Base-by-base conservation (phyloP, 1,139 yeast genomes). In the Candida sojae region DNA sequence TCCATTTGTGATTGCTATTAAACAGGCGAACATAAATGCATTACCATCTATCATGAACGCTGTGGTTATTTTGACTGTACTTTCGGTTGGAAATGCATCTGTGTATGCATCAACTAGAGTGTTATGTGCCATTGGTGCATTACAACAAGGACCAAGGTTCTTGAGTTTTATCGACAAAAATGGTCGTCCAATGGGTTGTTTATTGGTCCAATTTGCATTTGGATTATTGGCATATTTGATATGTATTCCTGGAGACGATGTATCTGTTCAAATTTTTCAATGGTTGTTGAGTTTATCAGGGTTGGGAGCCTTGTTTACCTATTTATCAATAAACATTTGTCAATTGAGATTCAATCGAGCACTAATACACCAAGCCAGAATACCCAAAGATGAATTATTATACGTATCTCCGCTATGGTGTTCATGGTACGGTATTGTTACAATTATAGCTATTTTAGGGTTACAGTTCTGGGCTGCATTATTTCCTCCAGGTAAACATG, bases 401-500 rank as follows among this genome's bases (percentile, higher is more conserved):
- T 67, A 62, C 48, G 60, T 57, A 11, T 62, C 65, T 29, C 59
- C 66, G 9, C 54, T 59, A 17, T 57, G 57, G 50, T 70, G 69
- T 6, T 69, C 75, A 1, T 69, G 62, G 54, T 66, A 68, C 45
- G 73, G 71, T 4, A 53, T 64, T 35, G 56, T 70, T 28, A 52
- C 64, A 11, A 53, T 68, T 36, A 46, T 62, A 34, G 55, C 63
- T n/a, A 54, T 64, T 25, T 58, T 71, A 50, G 66, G 60, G 7
- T 53, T 68, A 26, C 75, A 70, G 53, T 71, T 71, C 55, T 71
- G 75, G 75, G 70, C 72, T 8, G 73, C 75, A 6, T 63, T 71
- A 48, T 70, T 59, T 57, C 75, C 77, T 6, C 64, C 68, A 11
- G 71, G 69, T 5, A 52, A 52, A 34, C 45, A 50, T 7, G 46